phyloP scores from a whole-genome alignment of 2,329 filamentous ascomycete species.

The Nemania abortiva region DNA sequence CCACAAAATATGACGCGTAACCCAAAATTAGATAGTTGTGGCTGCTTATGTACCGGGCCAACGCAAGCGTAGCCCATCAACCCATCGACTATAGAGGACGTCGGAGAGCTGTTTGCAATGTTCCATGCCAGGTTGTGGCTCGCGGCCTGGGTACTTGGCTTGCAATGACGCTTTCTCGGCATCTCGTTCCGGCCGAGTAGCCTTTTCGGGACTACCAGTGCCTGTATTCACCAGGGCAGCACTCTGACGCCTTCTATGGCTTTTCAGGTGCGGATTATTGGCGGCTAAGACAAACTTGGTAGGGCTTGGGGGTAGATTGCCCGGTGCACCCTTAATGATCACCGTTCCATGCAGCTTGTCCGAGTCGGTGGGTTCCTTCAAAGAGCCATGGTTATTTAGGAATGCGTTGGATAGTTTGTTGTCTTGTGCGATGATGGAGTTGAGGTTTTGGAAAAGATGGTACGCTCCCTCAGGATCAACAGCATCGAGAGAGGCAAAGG shows the following conservation, averaged over 20 bases:
- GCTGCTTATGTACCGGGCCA: constrained; percentile 65
- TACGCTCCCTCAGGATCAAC: constrained; percentile 92
- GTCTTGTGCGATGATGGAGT: constrained; percentile 79
- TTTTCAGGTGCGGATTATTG: constrained; percentile 87
- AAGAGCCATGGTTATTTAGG: constrained; percentile 54
- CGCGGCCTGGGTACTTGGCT: constrained; percentile 67
- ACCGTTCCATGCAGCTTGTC: constrained; percentile 67
- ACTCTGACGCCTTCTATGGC: constrained; percentile 75
- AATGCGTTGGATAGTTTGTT: constrained; percentile 70
- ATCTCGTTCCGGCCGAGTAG: constrained; percentile 55
- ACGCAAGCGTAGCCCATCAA: constrained; percentile 80
- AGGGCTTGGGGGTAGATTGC: constrained; percentile 53
- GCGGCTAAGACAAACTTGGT: constrained; percentile 81
- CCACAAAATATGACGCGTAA: background rate
- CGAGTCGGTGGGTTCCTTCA: constrained; percentile 46
- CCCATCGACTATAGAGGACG: constrained; percentile 91
- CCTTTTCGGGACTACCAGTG: constrained; percentile 46
- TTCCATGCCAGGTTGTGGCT: constrained; percentile 81
- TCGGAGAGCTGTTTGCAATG: constrained; percentile 91
- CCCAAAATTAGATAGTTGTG: background rate
- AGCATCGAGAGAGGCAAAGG: constrained; percentile 85
- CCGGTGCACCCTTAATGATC: constrained; percentile 64
- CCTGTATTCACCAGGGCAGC: constrained; percentile 50
- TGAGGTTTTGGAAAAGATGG: constrained; percentile 81
- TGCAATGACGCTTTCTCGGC: constrained; percentile 62